phyloP scores from a whole-genome alignment of 257 asterid species.

The Jasminum sambac region DNA sequence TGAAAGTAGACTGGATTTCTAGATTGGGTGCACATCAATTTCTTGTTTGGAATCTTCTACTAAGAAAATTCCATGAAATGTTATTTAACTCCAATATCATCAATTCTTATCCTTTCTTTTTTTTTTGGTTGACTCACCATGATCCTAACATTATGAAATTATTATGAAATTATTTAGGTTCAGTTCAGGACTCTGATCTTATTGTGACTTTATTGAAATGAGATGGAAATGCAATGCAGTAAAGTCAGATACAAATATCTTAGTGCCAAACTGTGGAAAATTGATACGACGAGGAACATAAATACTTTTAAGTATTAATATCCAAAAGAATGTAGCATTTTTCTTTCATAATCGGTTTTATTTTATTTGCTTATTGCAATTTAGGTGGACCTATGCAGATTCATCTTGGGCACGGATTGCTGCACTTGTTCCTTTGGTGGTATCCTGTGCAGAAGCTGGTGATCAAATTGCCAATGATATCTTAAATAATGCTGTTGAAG shows the following conservation, averaged over 20 bases:
- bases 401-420: conserved; percentile 98
- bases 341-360: conserved; percentile 32
- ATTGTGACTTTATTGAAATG: neutral
- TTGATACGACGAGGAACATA: conserved; percentile 12
- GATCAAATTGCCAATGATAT: conserved; percentile 82
- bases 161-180: neutral
- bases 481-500: conserved; percentile 72
- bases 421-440: conserved; percentile 88
- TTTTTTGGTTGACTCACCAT: neutral
- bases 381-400: conserved; percentile 99
- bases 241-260: neutral
- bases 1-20: neutral
- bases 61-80: neutral
- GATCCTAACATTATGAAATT: neutral
- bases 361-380: conserved; percentile 57
- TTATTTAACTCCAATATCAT: neutral
- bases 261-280: conserved; percentile 6
- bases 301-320: neutral
- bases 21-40: neutral
- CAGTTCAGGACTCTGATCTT: neutral
- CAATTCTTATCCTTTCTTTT: neutral
- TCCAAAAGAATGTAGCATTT: neutral
- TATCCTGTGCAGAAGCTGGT: conserved; percentile 91
- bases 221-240: neutral
- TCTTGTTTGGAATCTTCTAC: conserved; percentile 2